Conservation (phyloP, 1,284 basidiomycete species). For the Ustilago nuda region DNA sequence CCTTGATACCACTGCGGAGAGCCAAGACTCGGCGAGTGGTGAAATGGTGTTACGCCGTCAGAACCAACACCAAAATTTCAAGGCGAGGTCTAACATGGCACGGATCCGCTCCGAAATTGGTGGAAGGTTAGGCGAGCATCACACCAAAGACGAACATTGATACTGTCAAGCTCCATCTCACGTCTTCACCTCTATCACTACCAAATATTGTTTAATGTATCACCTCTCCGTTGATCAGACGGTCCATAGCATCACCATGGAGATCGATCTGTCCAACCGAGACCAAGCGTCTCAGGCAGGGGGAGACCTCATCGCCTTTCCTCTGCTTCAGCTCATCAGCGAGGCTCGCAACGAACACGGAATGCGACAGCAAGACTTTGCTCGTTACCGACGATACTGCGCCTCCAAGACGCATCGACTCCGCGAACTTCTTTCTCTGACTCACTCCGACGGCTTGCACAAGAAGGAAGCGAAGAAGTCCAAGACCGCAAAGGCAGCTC, state of each 20-base stretch:
- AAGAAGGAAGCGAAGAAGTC: conserved; percentile 28
- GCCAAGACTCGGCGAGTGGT: too few relatives aligned
- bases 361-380: conserved; percentile 86
- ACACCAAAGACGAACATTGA: background rate
- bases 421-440: conserved; percentile 83
- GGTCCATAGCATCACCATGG: conserved; percentile 18
- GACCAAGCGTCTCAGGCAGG: conserved; percentile 29
- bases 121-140: conserved; percentile 30
- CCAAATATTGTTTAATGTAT: too few relatives aligned
- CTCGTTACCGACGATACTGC: conserved; percentile 88
- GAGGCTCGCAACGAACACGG: conserved; percentile 92
- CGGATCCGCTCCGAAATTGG: conserved; percentile 18
- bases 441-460: conserved; percentile 72
- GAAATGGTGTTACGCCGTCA: background rate
- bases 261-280: conserved; percentile 37
- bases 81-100: background rate
- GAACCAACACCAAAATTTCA: background rate
- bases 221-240: background rate
- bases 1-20: too few relatives aligned
- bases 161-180: background rate
- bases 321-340: conserved; percentile 84
- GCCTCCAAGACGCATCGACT: conserved; percentile 88
- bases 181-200: background rate
- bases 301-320: conserved; percentile 43
- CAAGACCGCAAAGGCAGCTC: conserved; percentile 37